Base-by-base conservation (phyloP, 495 filamentous ascomycete genomes). In the Sphaerosporella brunnea region DNA sequence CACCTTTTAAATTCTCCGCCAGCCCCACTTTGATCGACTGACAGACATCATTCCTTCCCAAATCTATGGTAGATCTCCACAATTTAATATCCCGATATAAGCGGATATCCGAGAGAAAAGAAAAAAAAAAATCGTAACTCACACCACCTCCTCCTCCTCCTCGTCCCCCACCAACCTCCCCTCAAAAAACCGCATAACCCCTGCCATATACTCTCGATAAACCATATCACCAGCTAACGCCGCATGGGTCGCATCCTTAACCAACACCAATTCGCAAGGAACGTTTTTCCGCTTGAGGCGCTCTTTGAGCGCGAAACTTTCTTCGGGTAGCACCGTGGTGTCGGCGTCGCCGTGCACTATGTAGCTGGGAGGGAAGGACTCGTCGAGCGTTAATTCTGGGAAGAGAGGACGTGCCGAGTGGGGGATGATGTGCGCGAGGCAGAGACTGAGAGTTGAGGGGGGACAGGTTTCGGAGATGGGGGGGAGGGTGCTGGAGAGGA, bases 261-360 rank as follows among this genome's bases (percentile, higher is more conserved):
- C 28, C 26, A 15, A 19, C n/a, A 46, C 28, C 43, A 46, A 13
- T n/a, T 46, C 15, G 15, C 26, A 1, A 10, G 19, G 10, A 20
- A 34, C 43, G 2, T 36, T 8, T 19, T n/a, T 32, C 24, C 13
- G 13, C 25, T 23, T 15, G 2, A 46, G 18, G 15, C 20, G 10
- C 26, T 36, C 11, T 8, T 4, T 28, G 11, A 46, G 28, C n/a
- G 25, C 15, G 15, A 34, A n/a, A 21, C 43, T 46, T 19, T 57
- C 54, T 18, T 37, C 32, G 10, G 48, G 11, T n/a, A 46, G 16
- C 9, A 57, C 54, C 4, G 48, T 51, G 13, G 43, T 45, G 32
- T 57, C 54, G 2, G 39, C 49, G 7, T 41, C 51, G 11, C 54
- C 54, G 36, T 57, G 54, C 13, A 57, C 48, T 9, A 57, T 36